These are phyloP conservation scores for Chrysanthemum makinoi DNA, from an alignment of 129 eudicot species.

Conservation along the genomic window DNA sequence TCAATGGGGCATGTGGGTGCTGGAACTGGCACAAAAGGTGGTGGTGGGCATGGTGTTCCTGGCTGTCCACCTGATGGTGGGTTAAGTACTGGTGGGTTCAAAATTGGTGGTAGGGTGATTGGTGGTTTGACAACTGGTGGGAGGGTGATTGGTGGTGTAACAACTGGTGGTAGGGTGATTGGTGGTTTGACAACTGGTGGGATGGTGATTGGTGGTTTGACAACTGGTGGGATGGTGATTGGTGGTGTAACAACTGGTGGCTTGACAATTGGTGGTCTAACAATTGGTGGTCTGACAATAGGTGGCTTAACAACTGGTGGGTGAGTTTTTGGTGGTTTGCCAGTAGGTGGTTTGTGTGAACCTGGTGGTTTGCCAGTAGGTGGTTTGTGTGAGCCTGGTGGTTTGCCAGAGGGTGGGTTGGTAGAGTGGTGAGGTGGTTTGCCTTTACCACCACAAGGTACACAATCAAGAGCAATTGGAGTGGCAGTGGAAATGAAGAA, in stretches of 20 bases:
- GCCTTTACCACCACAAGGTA: conserved; percentile 32
- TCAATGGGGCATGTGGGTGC: conserved; percentile 61
- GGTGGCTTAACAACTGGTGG: background rate
- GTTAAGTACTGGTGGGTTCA: conserved; percentile 27
- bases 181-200: conserved; percentile 36
- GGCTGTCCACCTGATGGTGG: conserved; percentile 40
- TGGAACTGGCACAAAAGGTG: conserved; percentile 27
- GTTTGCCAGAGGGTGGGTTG: conserved; percentile 15
- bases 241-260: conserved; percentile 27
- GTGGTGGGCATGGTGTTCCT: conserved; percentile 54
- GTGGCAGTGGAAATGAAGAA: conserved; percentile 55
- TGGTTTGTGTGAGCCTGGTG: conserved; percentile 11
- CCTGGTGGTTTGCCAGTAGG: conserved; percentile 24
- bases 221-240: conserved; percentile 16
- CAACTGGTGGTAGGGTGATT: conserved; percentile 24
- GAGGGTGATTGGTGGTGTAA: conserved; percentile 30
- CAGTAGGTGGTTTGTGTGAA: conserved; percentile 28
- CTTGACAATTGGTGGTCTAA: conserved; percentile 16
- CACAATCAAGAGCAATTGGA: conserved; percentile 65
- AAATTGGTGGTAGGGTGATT: conserved; percentile 25
- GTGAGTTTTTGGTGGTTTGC: conserved; percentile 26
- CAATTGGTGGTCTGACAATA: conserved; percentile 12
- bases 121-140: conserved; percentile 41
- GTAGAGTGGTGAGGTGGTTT: conserved; percentile 18
- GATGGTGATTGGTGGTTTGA: conserved; percentile 14